These are phyloP conservation scores for Cutaneotrichosporon dermatis DNA, from an alignment of 1,284 basidiomycete species.

Conservation along the genomic window DNA sequence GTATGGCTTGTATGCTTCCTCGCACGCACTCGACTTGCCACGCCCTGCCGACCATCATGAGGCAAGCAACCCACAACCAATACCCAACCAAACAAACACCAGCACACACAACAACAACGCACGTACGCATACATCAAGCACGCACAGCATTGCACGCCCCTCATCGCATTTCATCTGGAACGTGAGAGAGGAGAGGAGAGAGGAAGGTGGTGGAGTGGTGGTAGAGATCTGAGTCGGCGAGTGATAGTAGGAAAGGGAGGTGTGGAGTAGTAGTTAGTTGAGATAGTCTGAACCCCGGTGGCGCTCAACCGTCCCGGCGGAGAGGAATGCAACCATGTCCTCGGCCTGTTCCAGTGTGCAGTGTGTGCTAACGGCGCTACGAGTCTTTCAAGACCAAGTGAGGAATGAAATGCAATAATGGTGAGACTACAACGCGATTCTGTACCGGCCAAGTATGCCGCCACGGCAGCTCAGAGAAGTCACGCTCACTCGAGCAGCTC, in stretches of 20 bases:
- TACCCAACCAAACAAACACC: conserved; percentile 1
- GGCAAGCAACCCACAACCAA: not conserved
- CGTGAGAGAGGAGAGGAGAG: conserved; percentile 3
- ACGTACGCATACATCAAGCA: not conserved
- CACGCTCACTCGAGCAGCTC: conserved; percentile 25
- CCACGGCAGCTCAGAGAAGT: too few species aligned
- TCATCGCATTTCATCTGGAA: not conserved
- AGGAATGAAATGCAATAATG: too few species aligned
- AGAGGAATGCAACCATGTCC: conserved; percentile 13
- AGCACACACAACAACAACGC: not conserved
- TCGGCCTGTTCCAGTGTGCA: not conserved
- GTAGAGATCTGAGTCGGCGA: not conserved
- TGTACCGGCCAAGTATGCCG: too few species aligned
- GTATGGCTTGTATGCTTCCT: conserved; percentile 9
- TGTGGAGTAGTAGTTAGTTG: conserved; percentile 2
- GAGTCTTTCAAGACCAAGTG: too few species aligned
- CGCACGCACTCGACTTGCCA: not conserved
- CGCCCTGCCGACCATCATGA: not conserved
- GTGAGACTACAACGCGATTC: too few species aligned
- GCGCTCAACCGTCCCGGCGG: conserved; percentile 14
- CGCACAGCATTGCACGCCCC: conserved; percentile 6
- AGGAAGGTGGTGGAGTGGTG: not conserved
- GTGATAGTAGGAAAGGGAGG: not conserved
- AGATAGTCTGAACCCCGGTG: conserved; percentile 8
- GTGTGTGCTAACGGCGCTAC: too few species aligned